phyloP scores from a whole-genome alignment of 176 grass and related monocot species.

The Neostapfia colusana region DNA sequence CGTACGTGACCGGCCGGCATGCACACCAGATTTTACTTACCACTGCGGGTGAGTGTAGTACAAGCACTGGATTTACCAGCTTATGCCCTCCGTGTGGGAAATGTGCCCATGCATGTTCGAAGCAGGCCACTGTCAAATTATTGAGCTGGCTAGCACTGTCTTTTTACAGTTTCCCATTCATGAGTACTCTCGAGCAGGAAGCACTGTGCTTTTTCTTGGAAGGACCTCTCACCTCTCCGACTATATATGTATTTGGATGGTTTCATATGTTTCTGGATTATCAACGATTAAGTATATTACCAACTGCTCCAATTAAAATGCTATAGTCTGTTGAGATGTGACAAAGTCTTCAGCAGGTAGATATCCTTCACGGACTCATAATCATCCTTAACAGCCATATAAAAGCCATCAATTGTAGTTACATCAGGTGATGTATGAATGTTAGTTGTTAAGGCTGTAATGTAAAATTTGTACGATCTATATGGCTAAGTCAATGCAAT shows the following conservation, averaged over 20 bases:
- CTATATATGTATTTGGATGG: too few relatives aligned
- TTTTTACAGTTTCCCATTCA: background rate
- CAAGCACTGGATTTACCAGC: conserved; percentile 11
- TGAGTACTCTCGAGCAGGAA: background rate
- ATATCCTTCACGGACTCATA: conserved; percentile 32
- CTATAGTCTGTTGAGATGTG: background rate
- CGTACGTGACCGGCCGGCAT: background rate
- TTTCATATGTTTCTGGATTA: background rate
- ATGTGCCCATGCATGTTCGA: conserved; percentile 13
- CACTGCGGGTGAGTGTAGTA: background rate
- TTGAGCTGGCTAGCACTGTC: background rate
- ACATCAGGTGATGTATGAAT: conserved; percentile 26
- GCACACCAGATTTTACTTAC: background rate
- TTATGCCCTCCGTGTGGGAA: conserved; percentile 17
- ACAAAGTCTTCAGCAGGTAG: conserved; percentile 43
- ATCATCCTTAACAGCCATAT: conserved; percentile 9
- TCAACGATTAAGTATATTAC: too few relatives aligned
- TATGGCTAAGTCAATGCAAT: conserved; percentile 34
- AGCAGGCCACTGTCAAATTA: too few relatives aligned
- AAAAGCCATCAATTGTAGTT: conserved; percentile 21
- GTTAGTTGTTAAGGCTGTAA: conserved; percentile 35
- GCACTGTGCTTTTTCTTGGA: background rate
- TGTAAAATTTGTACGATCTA: conserved; percentile 25
- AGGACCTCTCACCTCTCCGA: too few relatives aligned
- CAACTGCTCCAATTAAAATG: background rate